Conservation (phyloP, 1,284 basidiomycete genomes). For the Naganishia albida region DNA sequence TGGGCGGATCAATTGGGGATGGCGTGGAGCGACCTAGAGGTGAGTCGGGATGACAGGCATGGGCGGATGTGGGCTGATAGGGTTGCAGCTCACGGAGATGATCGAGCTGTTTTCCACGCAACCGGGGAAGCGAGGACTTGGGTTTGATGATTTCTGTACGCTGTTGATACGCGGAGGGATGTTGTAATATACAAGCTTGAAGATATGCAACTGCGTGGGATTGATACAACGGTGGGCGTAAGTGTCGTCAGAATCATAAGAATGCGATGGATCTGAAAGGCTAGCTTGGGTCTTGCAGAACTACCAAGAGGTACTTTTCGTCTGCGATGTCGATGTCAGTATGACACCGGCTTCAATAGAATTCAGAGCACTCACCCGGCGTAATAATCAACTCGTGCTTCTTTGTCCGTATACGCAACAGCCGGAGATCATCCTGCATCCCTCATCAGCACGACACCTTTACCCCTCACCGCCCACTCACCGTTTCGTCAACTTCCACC, state of each 20-base stretch:
- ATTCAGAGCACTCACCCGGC: slow-evolving; percentile 65
- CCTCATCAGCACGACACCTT: not conserved
- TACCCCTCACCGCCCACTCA: slow-evolving; percentile 48
- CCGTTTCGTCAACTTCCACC: slow-evolving; percentile 63
- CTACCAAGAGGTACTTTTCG: slow-evolving; percentile 76
- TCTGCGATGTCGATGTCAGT: slow-evolving; percentile 56
- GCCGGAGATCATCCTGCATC: slow-evolving; percentile 75
- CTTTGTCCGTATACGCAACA: slow-evolving; percentile 86
- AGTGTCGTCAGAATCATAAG: not conserved
- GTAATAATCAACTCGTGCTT: slow-evolving; percentile 92
- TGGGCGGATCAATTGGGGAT: slow-evolving; percentile 49
- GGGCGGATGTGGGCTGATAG: not conserved
- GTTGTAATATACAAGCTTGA: slow-evolving; percentile 35
- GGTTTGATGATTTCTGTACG: slow-evolving; percentile 51
- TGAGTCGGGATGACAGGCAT: slow-evolving; percentile 35
- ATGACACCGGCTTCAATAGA: not conserved
- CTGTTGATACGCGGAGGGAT: slow-evolving; percentile 50
- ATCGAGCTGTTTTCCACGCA: slow-evolving; percentile 51
- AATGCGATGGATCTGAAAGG: slow-evolving; percentile 5
- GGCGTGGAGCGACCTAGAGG: slow-evolving; percentile 53
- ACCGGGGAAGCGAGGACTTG: slow-evolving; percentile 48
- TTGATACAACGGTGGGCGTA: not conserved
- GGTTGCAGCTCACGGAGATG: slow-evolving; percentile 51
- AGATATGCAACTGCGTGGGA: not conserved
- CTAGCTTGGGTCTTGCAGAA: slow-evolving; percentile 71